Conservation (phyloP, 2,329 filamentous ascomycete species). For the Phialophora expanda region DNA sequence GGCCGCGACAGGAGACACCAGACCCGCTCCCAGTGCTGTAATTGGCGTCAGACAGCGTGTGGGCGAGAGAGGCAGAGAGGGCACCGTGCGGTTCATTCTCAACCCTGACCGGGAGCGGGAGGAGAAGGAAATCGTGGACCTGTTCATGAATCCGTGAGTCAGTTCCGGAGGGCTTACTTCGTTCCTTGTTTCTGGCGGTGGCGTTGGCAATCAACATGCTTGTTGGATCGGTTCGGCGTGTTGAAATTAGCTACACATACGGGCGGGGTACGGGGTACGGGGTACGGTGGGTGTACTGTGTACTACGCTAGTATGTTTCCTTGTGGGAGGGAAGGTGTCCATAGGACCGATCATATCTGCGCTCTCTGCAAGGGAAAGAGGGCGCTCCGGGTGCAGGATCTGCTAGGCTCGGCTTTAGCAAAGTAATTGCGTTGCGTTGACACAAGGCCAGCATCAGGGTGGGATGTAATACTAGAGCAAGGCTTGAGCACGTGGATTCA, state of each 20-base stretch:
- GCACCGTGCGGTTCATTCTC: slow-evolving; percentile 88
- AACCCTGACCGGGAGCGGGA: slow-evolving; percentile 74
- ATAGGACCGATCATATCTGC: background rate
- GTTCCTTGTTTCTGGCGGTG: background rate
- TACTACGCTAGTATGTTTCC: background rate
- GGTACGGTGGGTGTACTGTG: background rate
- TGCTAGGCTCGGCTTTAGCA: background rate
- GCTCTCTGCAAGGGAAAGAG: background rate
- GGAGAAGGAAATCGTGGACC: slow-evolving; percentile 71
- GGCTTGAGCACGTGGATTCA: background rate
- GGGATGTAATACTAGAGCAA: background rate
- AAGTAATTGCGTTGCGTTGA: background rate
- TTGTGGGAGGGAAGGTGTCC: background rate
- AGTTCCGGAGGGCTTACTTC: too few relatives aligned
- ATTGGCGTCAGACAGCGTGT: slow-evolving; percentile 36
- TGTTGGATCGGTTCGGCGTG: background rate
- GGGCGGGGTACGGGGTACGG: background rate
- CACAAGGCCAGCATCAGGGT: background rate
- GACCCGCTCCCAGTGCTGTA: background rate
- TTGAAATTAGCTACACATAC: background rate
- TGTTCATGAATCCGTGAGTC: slow-evolving; percentile 47
- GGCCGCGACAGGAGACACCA: background rate
- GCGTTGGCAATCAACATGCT: background rate
- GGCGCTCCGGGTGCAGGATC: background rate
- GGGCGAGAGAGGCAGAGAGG: slow-evolving; percentile 61